Evolutionary conservation across 768 basidiomycete species (phyloP), one percentile per base, ranked within the genome.

Genomic region (Mycena rebaudengoi): DNA sequence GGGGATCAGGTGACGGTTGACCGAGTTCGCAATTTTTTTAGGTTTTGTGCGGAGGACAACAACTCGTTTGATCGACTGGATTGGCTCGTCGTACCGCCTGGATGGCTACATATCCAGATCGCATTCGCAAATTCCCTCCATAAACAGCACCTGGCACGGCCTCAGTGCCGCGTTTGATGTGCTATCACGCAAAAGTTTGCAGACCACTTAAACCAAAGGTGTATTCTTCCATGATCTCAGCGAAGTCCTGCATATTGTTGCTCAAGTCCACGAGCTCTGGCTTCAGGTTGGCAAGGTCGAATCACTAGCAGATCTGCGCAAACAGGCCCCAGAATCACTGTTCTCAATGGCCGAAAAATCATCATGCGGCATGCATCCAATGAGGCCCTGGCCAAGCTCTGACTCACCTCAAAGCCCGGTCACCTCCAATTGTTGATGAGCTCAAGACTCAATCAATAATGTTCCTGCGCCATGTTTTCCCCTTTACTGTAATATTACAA

Each of bases 101-200:
- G 82, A 1, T 85, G 80, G 80, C 74, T 85, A n/a, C 82, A 85
- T 60, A 58, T 75, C 1, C 45, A 68, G 32, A 81, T 84, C 74
- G 79, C 79, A 2, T 74, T 75, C 45, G 79, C 73, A 11, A 75
- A 76, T 41, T 81, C 82, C 0, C 44, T 83, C 0, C 77, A 83
- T 55, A 75, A 77, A 39, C 82, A 83, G 56, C 82, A 81, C 62
- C 69, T 75, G 8, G 1, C 61, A 70, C 5, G 75, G 78, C 0
- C 59, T 81, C 5, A 41, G 62, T 16, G 73, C 76, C 4, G 74
- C 73, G 0, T 79, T 79, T 61, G 64, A 72, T 40, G 23, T 78
- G 0, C 66, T 80, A 6, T 35, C 72, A 28, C 64, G 70, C 16
- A 78, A 75, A 60, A 75, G 75, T 11, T 58, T 81, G 1, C 49